These are phyloP conservation scores for Lablab purpureus DNA, from an alignment of 306 rosid genomes.

Conservation along the genomic window DNA sequence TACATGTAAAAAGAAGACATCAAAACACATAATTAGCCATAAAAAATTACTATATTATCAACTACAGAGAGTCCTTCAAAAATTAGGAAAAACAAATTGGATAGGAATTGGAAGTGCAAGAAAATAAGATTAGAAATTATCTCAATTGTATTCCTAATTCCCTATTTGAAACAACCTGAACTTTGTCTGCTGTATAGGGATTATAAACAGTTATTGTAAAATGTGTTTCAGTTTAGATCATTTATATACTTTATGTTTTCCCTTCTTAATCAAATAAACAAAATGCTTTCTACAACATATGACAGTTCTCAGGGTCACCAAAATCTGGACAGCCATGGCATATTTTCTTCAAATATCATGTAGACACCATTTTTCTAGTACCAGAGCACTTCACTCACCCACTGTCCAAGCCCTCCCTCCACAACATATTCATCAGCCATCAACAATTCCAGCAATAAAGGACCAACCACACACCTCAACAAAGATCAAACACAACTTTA, in stretches of 20 bases:
- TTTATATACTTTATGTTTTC: not conserved
- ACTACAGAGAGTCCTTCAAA: not conserved
- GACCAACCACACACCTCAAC: not conserved
- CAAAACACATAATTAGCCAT: not conserved
- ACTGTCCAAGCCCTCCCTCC: not conserved
- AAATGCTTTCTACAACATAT: not conserved
- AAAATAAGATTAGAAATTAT: not conserved
- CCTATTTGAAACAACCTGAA: not conserved
- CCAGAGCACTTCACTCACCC: not conserved
- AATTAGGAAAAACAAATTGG: not conserved
- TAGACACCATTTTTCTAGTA: not conserved
- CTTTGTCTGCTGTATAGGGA: not conserved
- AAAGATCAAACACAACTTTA: not conserved
- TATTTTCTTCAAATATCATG: constrained; percentile 13
- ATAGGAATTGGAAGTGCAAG: not conserved
- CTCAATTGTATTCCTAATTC: not conserved
- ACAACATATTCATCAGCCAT: not conserved
- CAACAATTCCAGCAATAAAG: not conserved
- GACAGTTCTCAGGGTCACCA: not conserved
- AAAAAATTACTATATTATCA: not conserved
- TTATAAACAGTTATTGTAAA: not conserved
- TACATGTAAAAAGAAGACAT: not conserved
- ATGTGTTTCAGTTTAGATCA: not conserved
- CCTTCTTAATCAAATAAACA: not conserved
- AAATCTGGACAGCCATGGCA: not conserved